Evolutionary conservation across 768 basidiomycete species (phyloP).

Genomic region (Rhizopogon vesiculosus): DNA sequence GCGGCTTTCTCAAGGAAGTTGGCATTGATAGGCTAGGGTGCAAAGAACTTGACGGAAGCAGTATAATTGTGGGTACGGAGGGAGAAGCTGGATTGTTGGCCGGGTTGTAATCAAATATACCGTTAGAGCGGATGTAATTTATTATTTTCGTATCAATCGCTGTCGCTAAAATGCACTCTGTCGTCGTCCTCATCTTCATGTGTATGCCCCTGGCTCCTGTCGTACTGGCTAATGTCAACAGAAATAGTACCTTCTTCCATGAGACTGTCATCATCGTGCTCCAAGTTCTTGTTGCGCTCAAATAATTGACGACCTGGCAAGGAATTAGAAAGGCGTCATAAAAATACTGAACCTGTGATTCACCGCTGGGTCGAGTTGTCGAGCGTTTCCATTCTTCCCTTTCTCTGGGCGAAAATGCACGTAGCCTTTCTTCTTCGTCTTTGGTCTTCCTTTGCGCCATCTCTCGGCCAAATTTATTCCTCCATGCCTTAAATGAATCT

Average conservation of each 20-base stretch:
- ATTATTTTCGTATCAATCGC: constrained; percentile 48
- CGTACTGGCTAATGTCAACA: constrained; percentile 88
- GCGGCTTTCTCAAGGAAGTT: constrained; percentile 60
- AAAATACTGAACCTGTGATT: constrained; percentile 12
- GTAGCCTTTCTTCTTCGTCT: constrained; percentile 79
- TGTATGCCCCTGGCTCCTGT: constrained; percentile 49
- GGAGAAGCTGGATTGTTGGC: constrained; percentile 53
- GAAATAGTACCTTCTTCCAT: constrained; percentile 84
- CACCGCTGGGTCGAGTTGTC: constrained; percentile 64
- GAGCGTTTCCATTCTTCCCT: constrained; percentile 77
- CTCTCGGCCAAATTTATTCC: constrained; percentile 71
- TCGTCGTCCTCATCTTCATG: constrained; percentile 54
- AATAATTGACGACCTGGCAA: constrained; percentile 87
- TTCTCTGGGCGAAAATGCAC: constrained; percentile 70
- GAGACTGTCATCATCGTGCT: constrained; percentile 68
- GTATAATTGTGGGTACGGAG: constrained; percentile 47
- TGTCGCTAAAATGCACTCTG: constrained; percentile 76
- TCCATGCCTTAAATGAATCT: constrained; percentile 81
- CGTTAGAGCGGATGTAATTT: constrained; percentile 9
- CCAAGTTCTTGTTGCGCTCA: constrained; percentile 71
- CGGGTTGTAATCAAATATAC: constrained; percentile 41
- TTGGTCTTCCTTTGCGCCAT: constrained; percentile 47
- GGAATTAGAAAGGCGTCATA: constrained; percentile 3
- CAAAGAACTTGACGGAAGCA: constrained; percentile 50
- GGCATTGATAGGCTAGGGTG: constrained; percentile 54